A percentile compares a stretch with the other conserved stretches of the same genome.
Evolutionary conservation across 495 filamentous ascomycete species (phyloP).

Genomic region (Geoglossum glabrum): DNA sequence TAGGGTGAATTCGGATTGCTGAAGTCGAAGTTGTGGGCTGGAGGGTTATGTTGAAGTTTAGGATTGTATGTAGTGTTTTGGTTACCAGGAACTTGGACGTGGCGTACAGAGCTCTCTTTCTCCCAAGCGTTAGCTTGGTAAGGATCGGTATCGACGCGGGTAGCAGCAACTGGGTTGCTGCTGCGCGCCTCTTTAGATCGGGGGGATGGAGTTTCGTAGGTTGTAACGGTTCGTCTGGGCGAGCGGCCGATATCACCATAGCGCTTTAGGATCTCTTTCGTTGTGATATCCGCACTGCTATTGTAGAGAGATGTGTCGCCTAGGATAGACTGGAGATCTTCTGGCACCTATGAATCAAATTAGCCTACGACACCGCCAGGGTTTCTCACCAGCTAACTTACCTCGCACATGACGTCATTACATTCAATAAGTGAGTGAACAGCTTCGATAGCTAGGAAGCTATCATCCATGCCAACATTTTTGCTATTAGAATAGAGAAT

Average conservation of each 20-base stretch:
- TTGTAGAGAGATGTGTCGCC: slow-evolving; percentile 66
- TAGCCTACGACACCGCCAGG: not conserved
- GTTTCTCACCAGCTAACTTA: slow-evolving; percentile 27
- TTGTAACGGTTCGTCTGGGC: slow-evolving; percentile 16
- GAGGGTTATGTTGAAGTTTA: slow-evolving; percentile 8
- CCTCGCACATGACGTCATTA: slow-evolving; percentile 93
- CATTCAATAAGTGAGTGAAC: slow-evolving; percentile 75
- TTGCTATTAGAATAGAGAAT: slow-evolving; percentile 62
- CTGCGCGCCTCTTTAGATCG: slow-evolving; percentile 29
- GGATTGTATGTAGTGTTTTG: not conserved
- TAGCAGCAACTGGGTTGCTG: slow-evolving; percentile 30
- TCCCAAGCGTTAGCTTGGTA: slow-evolving; percentile 50
- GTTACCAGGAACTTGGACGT: slow-evolving; percentile 39
- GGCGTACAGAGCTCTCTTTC: slow-evolving; percentile 61
- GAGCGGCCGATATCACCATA: slow-evolving; percentile 53
- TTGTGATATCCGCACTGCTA: slow-evolving; percentile 68
- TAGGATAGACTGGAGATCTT: slow-evolving; percentile 70
- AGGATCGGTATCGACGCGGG: slow-evolving; percentile 62
- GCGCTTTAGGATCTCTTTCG: slow-evolving; percentile 86
- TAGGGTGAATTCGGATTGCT: slow-evolving; percentile 12
- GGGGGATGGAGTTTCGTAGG: slow-evolving; percentile 25
- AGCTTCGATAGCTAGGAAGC: slow-evolving; percentile 81
- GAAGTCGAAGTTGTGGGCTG: slow-evolving; percentile 10
- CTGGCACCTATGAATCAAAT: slow-evolving; percentile 48
- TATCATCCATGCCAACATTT: slow-evolving; percentile 52